phyloP scores from a whole-genome alignment of 2,329 filamentous ascomycete genomes.

The Trichoderma sp. region DNA sequence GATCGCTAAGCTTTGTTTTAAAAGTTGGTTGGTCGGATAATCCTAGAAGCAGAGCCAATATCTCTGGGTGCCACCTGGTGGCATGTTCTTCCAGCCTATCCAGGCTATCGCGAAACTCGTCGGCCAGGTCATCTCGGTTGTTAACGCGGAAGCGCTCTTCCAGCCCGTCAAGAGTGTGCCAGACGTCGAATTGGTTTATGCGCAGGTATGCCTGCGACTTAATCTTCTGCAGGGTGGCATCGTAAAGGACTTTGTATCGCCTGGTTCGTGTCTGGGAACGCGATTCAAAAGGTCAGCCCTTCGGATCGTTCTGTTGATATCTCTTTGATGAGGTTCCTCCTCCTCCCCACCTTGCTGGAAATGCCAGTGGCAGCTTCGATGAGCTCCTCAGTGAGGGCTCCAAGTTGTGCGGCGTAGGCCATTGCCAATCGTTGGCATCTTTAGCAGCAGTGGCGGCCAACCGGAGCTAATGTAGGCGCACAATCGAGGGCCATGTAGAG shows the following conservation, averaged over 20 bases:
- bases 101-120: conserved; percentile 62
- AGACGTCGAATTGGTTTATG: conserved; percentile 74
- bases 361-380: conserved; percentile 62
- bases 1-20: conserved; percentile 62
- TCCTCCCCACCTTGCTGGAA: conserved; percentile 47
- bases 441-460: conserved; percentile 7
- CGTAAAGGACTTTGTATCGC: conserved; percentile 45
- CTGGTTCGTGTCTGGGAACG: conserved; percentile 29
- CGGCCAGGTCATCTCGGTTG: conserved; percentile 74
- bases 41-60: conserved; percentile 73
- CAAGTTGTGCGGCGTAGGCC: conserved; percentile 67
- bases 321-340: neutral
- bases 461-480: neutral
- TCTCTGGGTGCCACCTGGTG: conserved; percentile 72
- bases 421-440: conserved; percentile 45
- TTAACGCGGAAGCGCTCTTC: conserved; percentile 84
- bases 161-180: conserved; percentile 64
- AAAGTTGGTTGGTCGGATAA: conserved; percentile 77
- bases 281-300: conserved; percentile 10
- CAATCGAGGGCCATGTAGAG: neutral
- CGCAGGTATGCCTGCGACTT: conserved; percentile 58
- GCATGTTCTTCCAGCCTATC: conserved; percentile 54
- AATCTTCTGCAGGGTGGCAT: conserved; percentile 51
- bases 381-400: conserved; percentile 67
- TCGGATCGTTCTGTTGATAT: neutral